Conservation (phyloP, 768 basidiomycete species). For the Fomitopsis pulvina region DNA sequence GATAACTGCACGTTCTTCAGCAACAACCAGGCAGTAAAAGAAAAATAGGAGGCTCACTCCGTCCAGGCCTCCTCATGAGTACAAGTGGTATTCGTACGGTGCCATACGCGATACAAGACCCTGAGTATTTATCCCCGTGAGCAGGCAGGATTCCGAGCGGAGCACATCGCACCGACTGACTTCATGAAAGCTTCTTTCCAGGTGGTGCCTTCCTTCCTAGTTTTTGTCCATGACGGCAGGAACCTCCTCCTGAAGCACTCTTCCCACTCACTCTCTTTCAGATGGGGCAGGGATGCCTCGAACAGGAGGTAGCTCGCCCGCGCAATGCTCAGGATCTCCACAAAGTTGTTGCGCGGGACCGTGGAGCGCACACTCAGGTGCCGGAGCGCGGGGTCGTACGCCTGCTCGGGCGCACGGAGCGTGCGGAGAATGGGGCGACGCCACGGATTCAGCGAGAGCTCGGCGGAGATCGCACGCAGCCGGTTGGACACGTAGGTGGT, state of each 20-base stretch:
- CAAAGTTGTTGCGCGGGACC: constrained; percentile 75
- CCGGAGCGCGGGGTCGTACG: constrained; percentile 45
- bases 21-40: background rate
- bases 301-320: constrained; percentile 57
- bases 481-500: constrained; percentile 56
- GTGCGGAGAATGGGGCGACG: constrained; percentile 58
- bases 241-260: constrained; percentile 68
- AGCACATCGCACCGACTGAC: constrained; percentile 31
- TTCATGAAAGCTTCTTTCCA: constrained; percentile 67
- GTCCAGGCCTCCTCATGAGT: constrained; percentile 82
- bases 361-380: constrained; percentile 56
- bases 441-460: constrained; percentile 70
- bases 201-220: constrained; percentile 47
- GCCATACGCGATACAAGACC: constrained; percentile 57
- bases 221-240: constrained; percentile 69
- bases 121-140: constrained; percentile 29
- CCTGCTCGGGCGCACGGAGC: constrained; percentile 29
- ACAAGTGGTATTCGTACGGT: constrained; percentile 61
- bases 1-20: constrained; percentile 42
- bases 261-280: constrained; percentile 64
- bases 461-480: constrained; percentile 51
- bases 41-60: constrained; percentile 41
- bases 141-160: background rate
- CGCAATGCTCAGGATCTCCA: constrained; percentile 66
- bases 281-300: constrained; percentile 61